Evolutionary conservation across 1,284 basidiomycete species (phyloP).

Genomic region (Agroathelia rolfsii): DNA sequence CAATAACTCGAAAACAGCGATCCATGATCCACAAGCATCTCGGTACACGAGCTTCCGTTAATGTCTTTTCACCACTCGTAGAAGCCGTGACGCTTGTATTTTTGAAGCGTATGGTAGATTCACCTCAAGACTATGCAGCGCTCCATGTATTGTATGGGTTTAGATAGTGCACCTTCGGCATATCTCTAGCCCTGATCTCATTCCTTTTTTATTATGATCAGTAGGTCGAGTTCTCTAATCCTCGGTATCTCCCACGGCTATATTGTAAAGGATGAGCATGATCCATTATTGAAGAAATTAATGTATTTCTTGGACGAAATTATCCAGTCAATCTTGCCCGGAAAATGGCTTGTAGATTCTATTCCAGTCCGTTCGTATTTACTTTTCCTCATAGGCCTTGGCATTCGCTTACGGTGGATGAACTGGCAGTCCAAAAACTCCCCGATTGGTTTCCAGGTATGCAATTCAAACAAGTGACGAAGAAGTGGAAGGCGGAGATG

Average conservation of each 20-base stretch:
- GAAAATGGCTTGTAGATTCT: slow-evolving; percentile 23
- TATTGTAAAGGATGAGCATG: slow-evolving; percentile 15
- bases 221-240: slow-evolving; percentile 20
- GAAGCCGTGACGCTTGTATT: slow-evolving; percentile 17
- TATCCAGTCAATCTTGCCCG: slow-evolving; percentile 13
- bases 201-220: slow-evolving; percentile 7
- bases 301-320: slow-evolving; percentile 16
- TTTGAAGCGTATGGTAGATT: slow-evolving; percentile 15
- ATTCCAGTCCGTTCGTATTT: slow-evolving; percentile 19
- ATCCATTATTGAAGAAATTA: slow-evolving; percentile 15
- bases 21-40: slow-evolving; percentile 15
- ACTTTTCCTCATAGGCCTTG: not conserved
- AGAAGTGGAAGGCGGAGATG: slow-evolving; percentile 12
- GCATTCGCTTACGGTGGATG: slow-evolving; percentile 1
- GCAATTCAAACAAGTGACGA: slow-evolving; percentile 20
- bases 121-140: slow-evolving; percentile 12
- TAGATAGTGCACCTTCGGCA: slow-evolving; percentile 10
- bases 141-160: no score
- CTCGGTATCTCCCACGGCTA: slow-evolving; percentile 24
- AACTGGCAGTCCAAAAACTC: slow-evolving; percentile 19
- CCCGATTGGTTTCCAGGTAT: slow-evolving; percentile 29
- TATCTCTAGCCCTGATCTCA: not conserved
- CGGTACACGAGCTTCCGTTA: slow-evolving; percentile 15
- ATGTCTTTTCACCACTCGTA: slow-evolving; percentile 14
- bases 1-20: slow-evolving; percentile 11